Percentiles rank a stretch among this genome's conserved stretches.
These are phyloP conservation scores for Bolboschoenus planiculmis DNA, from an alignment of 176 grass and related monocot species.

Conservation along the genomic window DNA sequence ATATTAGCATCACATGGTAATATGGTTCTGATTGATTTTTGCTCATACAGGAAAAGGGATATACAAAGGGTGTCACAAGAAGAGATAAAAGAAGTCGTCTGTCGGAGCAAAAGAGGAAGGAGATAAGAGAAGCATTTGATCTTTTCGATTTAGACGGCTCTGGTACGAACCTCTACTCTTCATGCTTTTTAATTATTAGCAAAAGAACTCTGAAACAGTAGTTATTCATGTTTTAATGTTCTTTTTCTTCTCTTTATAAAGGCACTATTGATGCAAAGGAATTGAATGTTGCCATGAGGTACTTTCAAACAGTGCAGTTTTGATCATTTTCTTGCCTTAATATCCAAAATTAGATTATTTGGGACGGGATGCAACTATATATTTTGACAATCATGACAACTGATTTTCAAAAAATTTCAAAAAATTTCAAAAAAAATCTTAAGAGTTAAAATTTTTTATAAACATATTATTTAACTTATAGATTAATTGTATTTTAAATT, in stretches of 20 bases:
- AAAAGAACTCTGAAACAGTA: not conserved
- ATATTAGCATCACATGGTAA: constrained; percentile 13
- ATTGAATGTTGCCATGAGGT: constrained; percentile 78
- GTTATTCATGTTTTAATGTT: not conserved
- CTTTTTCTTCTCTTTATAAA: constrained; percentile 14
- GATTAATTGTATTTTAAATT: too few relatives aligned
- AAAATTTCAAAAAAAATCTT: too few relatives aligned
- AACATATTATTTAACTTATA: too few relatives aligned
- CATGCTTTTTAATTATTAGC: not conserved
- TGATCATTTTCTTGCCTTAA: not conserved
- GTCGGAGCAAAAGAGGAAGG: constrained; percentile 48
- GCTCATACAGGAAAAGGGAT: constrained; percentile 15
- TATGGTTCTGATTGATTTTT: constrained; percentile 6
- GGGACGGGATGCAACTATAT: too few relatives aligned
- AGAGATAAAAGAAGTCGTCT: constrained; percentile 25
- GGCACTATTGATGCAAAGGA: constrained; percentile 69
- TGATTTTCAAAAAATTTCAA: too few relatives aligned
- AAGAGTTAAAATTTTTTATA: too few relatives aligned
- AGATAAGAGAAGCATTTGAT: constrained; percentile 77
- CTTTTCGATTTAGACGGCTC: constrained; percentile 80
- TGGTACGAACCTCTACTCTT: constrained; percentile 28
- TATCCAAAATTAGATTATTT: not conserved
- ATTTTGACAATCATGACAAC: too few relatives aligned
- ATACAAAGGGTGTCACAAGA: constrained; percentile 16
- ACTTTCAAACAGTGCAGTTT: not conserved